Evolutionary conservation across 2,329 filamentous ascomycete genomes (phyloP), one percentile per base, ranked within the genome.

Genomic region (Aureobasidium sp.): DNA sequence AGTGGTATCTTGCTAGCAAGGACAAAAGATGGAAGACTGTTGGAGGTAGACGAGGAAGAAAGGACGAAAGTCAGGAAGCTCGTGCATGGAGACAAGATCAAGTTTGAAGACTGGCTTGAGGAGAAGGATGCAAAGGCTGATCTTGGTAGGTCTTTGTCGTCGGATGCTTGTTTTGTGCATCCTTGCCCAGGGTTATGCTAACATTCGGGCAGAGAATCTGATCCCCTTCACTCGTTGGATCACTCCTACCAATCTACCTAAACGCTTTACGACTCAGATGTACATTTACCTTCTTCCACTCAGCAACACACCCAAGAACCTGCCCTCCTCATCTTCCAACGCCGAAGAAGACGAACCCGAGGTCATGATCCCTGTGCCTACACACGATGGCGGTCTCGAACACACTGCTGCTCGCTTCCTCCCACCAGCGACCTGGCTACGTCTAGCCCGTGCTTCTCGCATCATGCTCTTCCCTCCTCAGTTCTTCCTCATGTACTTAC

Each of bases 231-330:
- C 92, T 0, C 84, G 90, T 59, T 97, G 94, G 94, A 81, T 97
- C 61, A 97, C 94, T 2, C 93, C 93, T 0, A 74, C 79, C 0
- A 85, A 83, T 64, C 77, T 87, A 1, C 83, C 86, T 0, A 90
- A 87, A 68, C 83, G 94, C 49, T 99, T 95, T 76, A 90, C 89
- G 0, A 97, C 93, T 0, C 92, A 97, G 72, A 97, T 97, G 93
- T 99, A 97, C 75, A 74, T 97, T 11, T 96, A 96, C 75, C 87
- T 95, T 74, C 81, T 97, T 3, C 91, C 91, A 0, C 75, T 86
- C 5, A 41, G 64, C 5, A 57, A 65, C 10, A 60, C 45, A 21
- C 63, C 21, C 65, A 67, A 11, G 73, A 75, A 73, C 15, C 15
- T 48, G 9, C 54, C 42, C 1, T 65, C 53, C 13, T 68, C 70